These are phyloP conservation scores for Aspergillus proliferans DNA, from an alignment of 2,329 filamentous ascomycete genomes.

Conservation along the genomic window DNA sequence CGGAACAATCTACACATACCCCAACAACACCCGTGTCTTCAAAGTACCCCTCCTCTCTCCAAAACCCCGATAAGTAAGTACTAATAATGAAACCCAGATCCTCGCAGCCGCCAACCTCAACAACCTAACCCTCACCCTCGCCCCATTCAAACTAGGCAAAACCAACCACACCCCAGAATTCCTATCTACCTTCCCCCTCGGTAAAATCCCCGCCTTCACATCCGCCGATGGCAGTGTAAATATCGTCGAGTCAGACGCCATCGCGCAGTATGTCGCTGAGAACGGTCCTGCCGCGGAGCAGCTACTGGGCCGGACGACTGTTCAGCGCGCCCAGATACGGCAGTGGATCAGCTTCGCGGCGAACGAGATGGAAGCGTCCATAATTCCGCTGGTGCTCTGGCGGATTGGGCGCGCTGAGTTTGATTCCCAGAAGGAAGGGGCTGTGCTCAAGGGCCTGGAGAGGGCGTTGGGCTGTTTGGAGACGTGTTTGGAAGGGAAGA, in stretches of 20 bases:
- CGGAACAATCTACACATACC: conserved; percentile 14
- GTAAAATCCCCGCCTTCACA: conserved; percentile 49
- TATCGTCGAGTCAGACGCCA: conserved; percentile 44
- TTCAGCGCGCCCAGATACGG: conserved; percentile 38
- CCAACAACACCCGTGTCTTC: conserved; percentile 15
- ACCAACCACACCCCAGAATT: conserved; percentile 43
- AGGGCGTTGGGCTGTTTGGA: conserved; percentile 18
- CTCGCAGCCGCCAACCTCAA: conserved; percentile 34
- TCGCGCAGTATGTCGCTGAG: conserved; percentile 42
- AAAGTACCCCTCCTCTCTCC: conserved; percentile 9
- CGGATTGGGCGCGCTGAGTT: conserved; percentile 13
- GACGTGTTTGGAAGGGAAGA: conserved; percentile 11
- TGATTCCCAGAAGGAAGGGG: conserved; percentile 14
- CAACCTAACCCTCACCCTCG: conserved; percentile 16
- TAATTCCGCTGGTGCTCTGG: conserved; percentile 16
- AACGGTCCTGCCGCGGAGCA: conserved; percentile 41
- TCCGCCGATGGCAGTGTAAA: conserved; percentile 40
- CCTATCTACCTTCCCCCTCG: conserved; percentile 47
- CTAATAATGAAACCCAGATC: conserved; percentile 8
- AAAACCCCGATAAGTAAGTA: background rate
- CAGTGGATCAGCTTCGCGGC: conserved; percentile 45
- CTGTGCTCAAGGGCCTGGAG: conserved; percentile 12
- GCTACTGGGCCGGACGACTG: conserved; percentile 39
- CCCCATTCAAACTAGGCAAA: conserved; percentile 36
- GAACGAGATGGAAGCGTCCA: conserved; percentile 14